Conservation (phyloP, 2,329 filamentous ascomycete species). For the Diaporthe batatas region DNA sequence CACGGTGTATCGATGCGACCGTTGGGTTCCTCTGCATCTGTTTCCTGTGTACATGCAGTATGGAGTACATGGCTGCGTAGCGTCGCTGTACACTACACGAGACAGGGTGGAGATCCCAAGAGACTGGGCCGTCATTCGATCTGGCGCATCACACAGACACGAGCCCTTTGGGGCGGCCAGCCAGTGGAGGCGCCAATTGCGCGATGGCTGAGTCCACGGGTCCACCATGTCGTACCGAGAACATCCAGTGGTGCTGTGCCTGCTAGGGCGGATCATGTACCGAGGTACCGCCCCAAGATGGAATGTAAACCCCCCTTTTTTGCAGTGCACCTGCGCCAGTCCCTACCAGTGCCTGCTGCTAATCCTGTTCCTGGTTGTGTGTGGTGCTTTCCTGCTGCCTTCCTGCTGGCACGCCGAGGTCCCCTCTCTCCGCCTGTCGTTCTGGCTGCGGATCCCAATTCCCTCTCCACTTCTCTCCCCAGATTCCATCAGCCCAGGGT, state of each 20-base stretch:
- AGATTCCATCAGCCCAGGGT: constrained; percentile 18
- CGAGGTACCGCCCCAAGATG: background rate
- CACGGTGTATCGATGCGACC: background rate
- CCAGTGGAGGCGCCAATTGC: constrained; percentile 2
- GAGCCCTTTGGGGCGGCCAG: background rate
- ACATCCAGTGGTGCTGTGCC: background rate
- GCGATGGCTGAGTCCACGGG: background rate
- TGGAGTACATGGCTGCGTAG: background rate
- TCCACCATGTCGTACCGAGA: background rate
- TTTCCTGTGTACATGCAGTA: no score
- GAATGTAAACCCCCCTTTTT: constrained; percentile 28
- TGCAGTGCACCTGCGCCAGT: constrained; percentile 5
- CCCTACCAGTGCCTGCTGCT: constrained; percentile 11
- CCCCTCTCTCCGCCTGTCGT: background rate
- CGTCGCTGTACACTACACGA: constrained; percentile 8
- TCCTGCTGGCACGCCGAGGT: constrained; percentile 18
- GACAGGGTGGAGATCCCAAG: constrained; percentile 28
- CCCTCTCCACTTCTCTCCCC: constrained; percentile 33
- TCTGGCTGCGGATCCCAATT: constrained; percentile 32
- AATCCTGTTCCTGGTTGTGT: constrained; percentile 29
- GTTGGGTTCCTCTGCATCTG: background rate
- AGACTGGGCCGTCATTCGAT: constrained; percentile 24
- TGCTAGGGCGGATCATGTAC: background rate
- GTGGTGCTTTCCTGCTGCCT: constrained; percentile 6
- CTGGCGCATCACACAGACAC: constrained; percentile 30